These are phyloP conservation scores for Austroboletus novae-zelandiae DNA, from an alignment of 1,284 basidiomycete genomes.

Conservation along the genomic window DNA sequence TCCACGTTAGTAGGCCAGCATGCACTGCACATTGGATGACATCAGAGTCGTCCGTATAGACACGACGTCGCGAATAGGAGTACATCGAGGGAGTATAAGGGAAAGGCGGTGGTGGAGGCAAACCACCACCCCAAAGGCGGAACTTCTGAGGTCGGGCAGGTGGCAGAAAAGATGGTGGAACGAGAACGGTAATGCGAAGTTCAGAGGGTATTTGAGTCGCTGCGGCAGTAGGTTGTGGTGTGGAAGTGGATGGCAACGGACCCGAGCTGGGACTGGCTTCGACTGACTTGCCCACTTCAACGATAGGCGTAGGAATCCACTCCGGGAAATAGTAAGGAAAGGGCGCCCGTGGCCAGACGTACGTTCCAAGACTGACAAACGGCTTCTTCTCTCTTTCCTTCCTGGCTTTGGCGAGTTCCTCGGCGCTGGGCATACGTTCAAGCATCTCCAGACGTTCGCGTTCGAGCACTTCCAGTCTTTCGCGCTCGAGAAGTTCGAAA, in stretches of 20 bases:
- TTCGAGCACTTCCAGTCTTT: slow-evolving; percentile 28
- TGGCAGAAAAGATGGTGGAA: slow-evolving; percentile 60
- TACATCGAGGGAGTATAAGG: slow-evolving; percentile 26
- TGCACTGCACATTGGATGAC: slow-evolving; percentile 74
- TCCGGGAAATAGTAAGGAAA: slow-evolving; percentile 50
- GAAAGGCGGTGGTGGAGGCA: slow-evolving; percentile 39
- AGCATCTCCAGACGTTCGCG: slow-evolving; percentile 32
- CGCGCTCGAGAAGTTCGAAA: slow-evolving; percentile 29
- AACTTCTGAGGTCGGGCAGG: slow-evolving; percentile 46
- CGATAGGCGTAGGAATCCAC: slow-evolving; percentile 29
- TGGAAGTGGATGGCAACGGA: slow-evolving; percentile 3
- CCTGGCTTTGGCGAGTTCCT: slow-evolving; percentile 30
- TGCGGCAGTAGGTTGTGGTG: slow-evolving; percentile 13
- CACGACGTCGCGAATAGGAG: slow-evolving; percentile 36
- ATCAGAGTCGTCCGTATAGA: slow-evolving; percentile 76
- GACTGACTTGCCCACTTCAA: slow-evolving; percentile 14
- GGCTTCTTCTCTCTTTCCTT: slow-evolving; percentile 36
- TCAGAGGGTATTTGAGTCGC: slow-evolving; percentile 31
- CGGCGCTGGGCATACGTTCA: slow-evolving; percentile 33
- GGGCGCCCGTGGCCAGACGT: slow-evolving; percentile 53
- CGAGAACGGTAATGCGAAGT: slow-evolving; percentile 59
- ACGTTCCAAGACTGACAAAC: slow-evolving; percentile 59
- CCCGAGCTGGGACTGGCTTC: slow-evolving; percentile 8
- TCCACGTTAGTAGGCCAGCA: slow-evolving; percentile 63
- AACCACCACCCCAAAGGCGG: slow-evolving; percentile 68